A percentile compares a stretch with the other conserved stretches of the same genome.
These are phyloP conservation scores for Liquidambar formosana DNA, from an alignment of 164 flowering plant species.

Conservation along the genomic window DNA sequence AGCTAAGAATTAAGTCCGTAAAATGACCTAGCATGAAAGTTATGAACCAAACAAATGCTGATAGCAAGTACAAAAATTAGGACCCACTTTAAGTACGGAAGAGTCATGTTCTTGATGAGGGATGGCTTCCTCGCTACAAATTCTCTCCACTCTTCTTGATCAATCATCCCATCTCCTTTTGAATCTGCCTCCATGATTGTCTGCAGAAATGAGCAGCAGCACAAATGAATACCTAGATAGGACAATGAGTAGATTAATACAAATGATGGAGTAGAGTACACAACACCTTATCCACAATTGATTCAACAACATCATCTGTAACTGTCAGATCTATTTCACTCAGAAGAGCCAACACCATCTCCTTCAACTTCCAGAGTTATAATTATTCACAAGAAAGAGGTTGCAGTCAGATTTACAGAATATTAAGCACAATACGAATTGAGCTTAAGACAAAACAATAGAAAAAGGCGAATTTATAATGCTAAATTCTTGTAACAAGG, in stretches of 20 bases:
- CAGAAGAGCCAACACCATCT: constrained; percentile 36
- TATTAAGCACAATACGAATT: no score
- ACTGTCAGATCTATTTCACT: constrained; percentile 31
- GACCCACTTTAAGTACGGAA: constrained; percentile 64
- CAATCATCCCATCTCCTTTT: constrained; percentile 76
- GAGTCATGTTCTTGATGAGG: constrained; percentile 72
- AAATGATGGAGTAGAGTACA: not conserved
- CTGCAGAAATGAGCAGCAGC: constrained; percentile 21
- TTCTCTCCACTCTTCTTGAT: constrained; percentile 71
- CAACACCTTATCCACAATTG: constrained; percentile 51
- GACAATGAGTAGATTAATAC: not conserved
- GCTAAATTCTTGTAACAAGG: no score
- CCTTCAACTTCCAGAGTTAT: constrained; percentile 24
- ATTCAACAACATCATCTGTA: constrained; percentile 26
- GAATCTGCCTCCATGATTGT: constrained; percentile 63
- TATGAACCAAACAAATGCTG: not conserved
- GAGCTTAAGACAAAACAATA: no score
- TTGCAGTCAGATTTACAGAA: not conserved
- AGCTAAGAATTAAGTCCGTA: not conserved
- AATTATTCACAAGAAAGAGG: not conserved
- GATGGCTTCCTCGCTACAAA: constrained; percentile 63
- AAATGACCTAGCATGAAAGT: not conserved
- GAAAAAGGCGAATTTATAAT: no score
- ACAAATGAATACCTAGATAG: constrained; percentile 3
- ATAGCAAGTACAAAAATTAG: not conserved